These are phyloP conservation scores for Radiomyces spectabilis DNA, from an alignment of 192 early-diverging fungal genomes.

Conservation along the genomic window DNA sequence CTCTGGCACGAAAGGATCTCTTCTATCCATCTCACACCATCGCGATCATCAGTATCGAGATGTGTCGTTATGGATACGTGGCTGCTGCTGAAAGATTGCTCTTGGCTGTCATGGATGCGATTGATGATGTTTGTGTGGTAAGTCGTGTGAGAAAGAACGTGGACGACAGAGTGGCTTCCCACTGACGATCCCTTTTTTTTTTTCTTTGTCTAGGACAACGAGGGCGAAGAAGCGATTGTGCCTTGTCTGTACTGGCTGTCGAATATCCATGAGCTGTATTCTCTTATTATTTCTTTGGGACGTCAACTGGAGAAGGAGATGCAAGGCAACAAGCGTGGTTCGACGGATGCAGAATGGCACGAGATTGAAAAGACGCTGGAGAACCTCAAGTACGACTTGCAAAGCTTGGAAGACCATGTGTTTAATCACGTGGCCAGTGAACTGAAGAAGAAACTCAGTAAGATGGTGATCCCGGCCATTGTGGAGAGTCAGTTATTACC, in stretches of 20 bases:
- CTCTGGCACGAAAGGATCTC: slow-evolving; percentile 77
- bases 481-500: slow-evolving; percentile 93
- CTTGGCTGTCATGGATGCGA: slow-evolving; percentile 78
- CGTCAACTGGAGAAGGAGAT: slow-evolving; percentile 55
- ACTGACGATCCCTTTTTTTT: no score
- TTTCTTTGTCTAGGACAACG: no score
- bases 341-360: slow-evolving; percentile 36
- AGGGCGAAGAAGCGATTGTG: slow-evolving; percentile 69
- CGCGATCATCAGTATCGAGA: slow-evolving; percentile 73
- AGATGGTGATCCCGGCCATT: slow-evolving; percentile 93
- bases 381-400: slow-evolving; percentile 81
- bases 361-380: slow-evolving; percentile 75
- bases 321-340: slow-evolving; percentile 25
- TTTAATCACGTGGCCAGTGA: slow-evolving; percentile 97
- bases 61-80: slow-evolving; percentile 79
- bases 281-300: slow-evolving; percentile 68
- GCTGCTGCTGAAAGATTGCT: slow-evolving; percentile 76
- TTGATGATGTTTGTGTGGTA: slow-evolving; percentile 66
- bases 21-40: slow-evolving; percentile 95
- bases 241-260: slow-evolving; percentile 92
- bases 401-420: slow-evolving; percentile 86
- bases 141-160: no score
- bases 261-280: slow-evolving; percentile 90
- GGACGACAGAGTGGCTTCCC: no score
- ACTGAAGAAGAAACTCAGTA: slow-evolving; percentile 84